Evolutionary conservation across 2,329 filamentous ascomycete species (phyloP).

Genomic region (Pseudocercospora crystallina): DNA sequence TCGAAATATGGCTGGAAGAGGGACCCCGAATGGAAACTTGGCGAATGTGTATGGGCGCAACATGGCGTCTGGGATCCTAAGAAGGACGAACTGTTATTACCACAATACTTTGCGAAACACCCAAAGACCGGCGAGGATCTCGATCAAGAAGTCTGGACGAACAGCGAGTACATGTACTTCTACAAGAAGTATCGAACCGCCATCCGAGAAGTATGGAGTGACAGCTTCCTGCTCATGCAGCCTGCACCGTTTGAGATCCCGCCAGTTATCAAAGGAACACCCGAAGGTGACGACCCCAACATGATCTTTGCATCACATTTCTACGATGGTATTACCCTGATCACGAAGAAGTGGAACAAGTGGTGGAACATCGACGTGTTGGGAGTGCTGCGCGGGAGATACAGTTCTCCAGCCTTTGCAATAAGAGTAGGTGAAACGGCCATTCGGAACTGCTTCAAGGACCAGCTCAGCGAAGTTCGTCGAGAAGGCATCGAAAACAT

Average conservation of each 20-base stretch:
- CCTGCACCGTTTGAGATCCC: constrained; percentile 90
- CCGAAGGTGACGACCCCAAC: constrained; percentile 77
- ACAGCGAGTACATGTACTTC: constrained; percentile 85
- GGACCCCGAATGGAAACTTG: constrained; percentile 83
- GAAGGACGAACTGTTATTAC: constrained; percentile 73
- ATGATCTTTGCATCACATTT: constrained; percentile 95
- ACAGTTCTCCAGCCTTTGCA: constrained; percentile 84
- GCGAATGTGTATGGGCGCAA: constrained; percentile 95
- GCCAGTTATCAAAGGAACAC: constrained; percentile 78
- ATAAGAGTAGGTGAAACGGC: constrained; percentile 91
- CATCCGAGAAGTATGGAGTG: constrained; percentile 72
- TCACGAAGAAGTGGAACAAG: constrained; percentile 99
- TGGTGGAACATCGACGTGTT: constrained; percentile 97
- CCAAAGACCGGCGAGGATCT: constrained; percentile 71
- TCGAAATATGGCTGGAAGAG: constrained; percentile 86
- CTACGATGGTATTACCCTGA: constrained; percentile 92
- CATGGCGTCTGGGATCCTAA: constrained; percentile 90
- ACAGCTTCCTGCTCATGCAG: constrained; percentile 86
- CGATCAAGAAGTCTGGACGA: constrained; percentile 83
- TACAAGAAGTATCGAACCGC: constrained; percentile 74
- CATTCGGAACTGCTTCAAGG: constrained; percentile 87
- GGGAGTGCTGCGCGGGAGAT: constrained; percentile 83
- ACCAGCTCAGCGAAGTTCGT: constrained; percentile 79
- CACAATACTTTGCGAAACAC: constrained; percentile 83
- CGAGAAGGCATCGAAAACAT: constrained; percentile 86